phyloP scores from a whole-genome alignment of 768 basidiomycete species.

The Panus rudis region DNA sequence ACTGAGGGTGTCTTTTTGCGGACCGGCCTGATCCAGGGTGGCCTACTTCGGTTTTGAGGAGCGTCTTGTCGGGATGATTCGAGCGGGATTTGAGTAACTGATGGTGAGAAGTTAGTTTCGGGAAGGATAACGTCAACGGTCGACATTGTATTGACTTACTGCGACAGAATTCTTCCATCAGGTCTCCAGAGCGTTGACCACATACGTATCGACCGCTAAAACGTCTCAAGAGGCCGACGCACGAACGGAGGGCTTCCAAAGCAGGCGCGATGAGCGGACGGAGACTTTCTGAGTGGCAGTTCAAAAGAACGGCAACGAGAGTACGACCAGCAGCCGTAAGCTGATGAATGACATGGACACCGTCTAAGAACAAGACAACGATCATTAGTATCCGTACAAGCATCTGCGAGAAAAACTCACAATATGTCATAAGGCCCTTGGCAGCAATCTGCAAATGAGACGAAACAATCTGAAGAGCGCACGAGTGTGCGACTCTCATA shows the following conservation, averaged over 20 bases:
- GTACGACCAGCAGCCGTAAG: slow-evolving; percentile 91
- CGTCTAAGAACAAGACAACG: slow-evolving; percentile 47
- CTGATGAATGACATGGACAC: slow-evolving; percentile 94
- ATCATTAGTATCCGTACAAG: not conserved
- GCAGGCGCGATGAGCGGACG: slow-evolving; percentile 74
- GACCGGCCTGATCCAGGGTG: slow-evolving; percentile 86
- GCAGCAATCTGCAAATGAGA: slow-evolving; percentile 81
- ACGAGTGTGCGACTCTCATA: slow-evolving; percentile 66
- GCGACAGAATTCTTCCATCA: slow-evolving; percentile 94
- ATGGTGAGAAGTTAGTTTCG: not conserved
- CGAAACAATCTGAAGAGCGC: slow-evolving; percentile 75
- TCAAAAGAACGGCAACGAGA: slow-evolving; percentile 78
- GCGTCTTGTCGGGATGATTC: slow-evolving; percentile 55
- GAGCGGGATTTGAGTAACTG: slow-evolving; percentile 82
- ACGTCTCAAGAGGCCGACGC: slow-evolving; percentile 77
- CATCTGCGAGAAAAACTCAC: slow-evolving; percentile 39
- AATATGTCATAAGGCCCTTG: slow-evolving; percentile 91
- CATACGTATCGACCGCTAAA: slow-evolving; percentile 93
- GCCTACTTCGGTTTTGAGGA: slow-evolving; percentile 42
- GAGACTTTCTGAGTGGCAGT: slow-evolving; percentile 76
- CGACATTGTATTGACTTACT: slow-evolving; percentile 58
- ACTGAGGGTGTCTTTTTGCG: slow-evolving; percentile 62
- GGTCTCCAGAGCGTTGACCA: slow-evolving; percentile 82
- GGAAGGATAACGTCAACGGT: not conserved
- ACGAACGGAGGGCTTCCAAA: slow-evolving; percentile 80